phyloP scores from a whole-genome alignment of 2,329 filamentous ascomycete genomes.

The Neocucurbitaria cava region DNA sequence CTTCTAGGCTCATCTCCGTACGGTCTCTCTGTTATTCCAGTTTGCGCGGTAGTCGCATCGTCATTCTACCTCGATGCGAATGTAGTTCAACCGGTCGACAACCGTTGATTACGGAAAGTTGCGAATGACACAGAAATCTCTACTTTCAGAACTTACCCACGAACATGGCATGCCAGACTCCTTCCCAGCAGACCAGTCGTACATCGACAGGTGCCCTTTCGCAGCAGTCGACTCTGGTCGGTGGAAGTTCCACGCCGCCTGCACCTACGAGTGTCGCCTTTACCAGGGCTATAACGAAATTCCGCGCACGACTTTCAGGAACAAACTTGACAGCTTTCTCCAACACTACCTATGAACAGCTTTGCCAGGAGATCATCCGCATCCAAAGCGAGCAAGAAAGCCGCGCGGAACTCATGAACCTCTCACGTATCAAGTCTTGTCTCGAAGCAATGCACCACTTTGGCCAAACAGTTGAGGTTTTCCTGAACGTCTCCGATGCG shows the following conservation, averaged over 20 bases:
- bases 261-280: background rate
- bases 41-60: no score
- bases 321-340: constrained; percentile 21
- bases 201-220: constrained; percentile 17
- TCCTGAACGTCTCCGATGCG: constrained; percentile 39
- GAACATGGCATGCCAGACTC: constrained; percentile 2
- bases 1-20: no score
- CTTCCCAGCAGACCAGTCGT: constrained; percentile 12
- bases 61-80: no score
- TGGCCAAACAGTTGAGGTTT: constrained; percentile 46
- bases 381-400: constrained; percentile 9
- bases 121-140: background rate
- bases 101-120: background rate
- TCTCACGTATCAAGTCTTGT: constrained; percentile 15
- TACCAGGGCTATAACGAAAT: constrained; percentile 15
- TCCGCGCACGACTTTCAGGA: constrained; percentile 18
- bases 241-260: background rate
- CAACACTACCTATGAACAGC: constrained; percentile 18
- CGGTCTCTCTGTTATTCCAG: no score
- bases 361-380: constrained; percentile 16
- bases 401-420: constrained; percentile 5
- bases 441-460: constrained; percentile 49
- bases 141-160: background rate
- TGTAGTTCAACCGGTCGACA: no score
- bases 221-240: constrained; percentile 20